These are phyloP conservation scores for barrel medic (Medicago truncatula) DNA, from an alignment of 306 rosid species.

Conservation along the genomic window MtrunA17r5.0-ANR NC_053043.1:46397001-46397500, in stretches of 20 bases:
- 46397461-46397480: slow-evolving; percentile 89
- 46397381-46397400: slow-evolving; percentile 92
- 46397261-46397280: slow-evolving; percentile 7
- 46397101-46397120: slow-evolving; percentile 1
- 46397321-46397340: slow-evolving; percentile 85
- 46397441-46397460: slow-evolving; percentile 91
- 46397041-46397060: slow-evolving; percentile 22
- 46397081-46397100: not conserved
- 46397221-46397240: slow-evolving; percentile 11
- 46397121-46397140: not conserved
- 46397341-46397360: slow-evolving; percentile 92
- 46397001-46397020: slow-evolving; percentile 18
- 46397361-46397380: slow-evolving; percentile 94
- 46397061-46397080: not conserved
- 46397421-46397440: slow-evolving; percentile 92
- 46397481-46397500: slow-evolving; percentile 91
- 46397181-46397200: slow-evolving; percentile 1
- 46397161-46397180: not conserved
- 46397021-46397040: not conserved
- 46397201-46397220: slow-evolving; percentile 20
- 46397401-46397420: slow-evolving; percentile 91
- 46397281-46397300: slow-evolving; percentile 11
- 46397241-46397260: slow-evolving; percentile 6
- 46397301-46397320: slow-evolving; percentile 36
- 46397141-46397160: not conserved